Evolutionary conservation across 2,329 filamentous ascomycete species (phyloP), one percentile per base, ranked within the genome.

Genomic region (Tolypocladium cylindrosporum): DNA sequence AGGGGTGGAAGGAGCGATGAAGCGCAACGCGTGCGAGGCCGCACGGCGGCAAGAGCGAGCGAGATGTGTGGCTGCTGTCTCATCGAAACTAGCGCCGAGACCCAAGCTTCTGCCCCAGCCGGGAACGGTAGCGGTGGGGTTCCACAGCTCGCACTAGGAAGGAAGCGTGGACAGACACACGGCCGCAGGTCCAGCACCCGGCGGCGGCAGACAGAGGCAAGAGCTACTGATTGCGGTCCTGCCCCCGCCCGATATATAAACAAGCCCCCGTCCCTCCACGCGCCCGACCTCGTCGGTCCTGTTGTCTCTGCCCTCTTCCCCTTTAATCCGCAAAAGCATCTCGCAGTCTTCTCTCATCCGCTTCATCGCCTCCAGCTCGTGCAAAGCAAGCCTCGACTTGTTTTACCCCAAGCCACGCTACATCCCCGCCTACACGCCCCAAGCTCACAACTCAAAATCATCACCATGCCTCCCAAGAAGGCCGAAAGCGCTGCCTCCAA

Each of bases 201-300:
- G 54, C 36, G 36, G 21, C 52, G 52, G 37, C 52, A 40, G 11
- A 36, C 27, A 19, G 45, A 11, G 42, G 41, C 56, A 62, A 58
- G 60, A 60, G 61, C 60, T 79, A 81, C 78, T 82, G 79, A 82
- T 82, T 82, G 79, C 75, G 77, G 71, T 75, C 72, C 74, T 75
- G 71, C 74, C 74, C 75, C 76, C 76, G 79, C 79, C 78, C 75
- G 74, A 76, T 77, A 84, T 84, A 84, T 83, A 84, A 84, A 82
- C 77, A 80, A 73, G 71, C 72, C 75, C 76, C 70, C 59, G 70
- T 71, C 75, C 75, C 75, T 73, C 77, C 74, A 69, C 79, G 78
- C 79, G 77, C 77, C 77, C 79, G 75, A 74, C 75, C 71, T 70
- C 69, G 72, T 72, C 70, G 61, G 31, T 63, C 59, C 55, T 63